These are phyloP conservation scores for Arthrobotrys sinensis DNA, from an alignment of 2,329 filamentous ascomycete genomes.

Conservation along the genomic window DNA sequence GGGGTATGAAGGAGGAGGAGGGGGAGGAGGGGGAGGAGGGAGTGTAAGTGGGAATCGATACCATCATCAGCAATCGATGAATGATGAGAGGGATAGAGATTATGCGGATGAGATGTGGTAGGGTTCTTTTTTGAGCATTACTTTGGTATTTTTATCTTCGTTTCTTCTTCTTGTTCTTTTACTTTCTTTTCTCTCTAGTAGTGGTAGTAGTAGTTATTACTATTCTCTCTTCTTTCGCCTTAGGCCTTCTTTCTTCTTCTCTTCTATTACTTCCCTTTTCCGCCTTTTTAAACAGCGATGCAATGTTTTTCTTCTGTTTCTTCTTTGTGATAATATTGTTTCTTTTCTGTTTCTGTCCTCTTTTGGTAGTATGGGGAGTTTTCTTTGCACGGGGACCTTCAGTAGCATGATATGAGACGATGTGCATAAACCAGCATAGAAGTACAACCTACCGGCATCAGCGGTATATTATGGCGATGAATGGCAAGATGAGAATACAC, in stretches of 20 bases:
- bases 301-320: constrained; percentile 1
- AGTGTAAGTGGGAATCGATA: constrained; percentile 53
- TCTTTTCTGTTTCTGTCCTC: constrained; percentile 4
- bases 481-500: constrained; percentile 18
- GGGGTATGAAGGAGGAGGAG: constrained; percentile 2
- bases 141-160: constrained; percentile 30
- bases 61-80: constrained; percentile 58
- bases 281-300: constrained; percentile 33
- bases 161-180: constrained; percentile 9
- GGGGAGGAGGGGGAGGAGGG: not conserved
- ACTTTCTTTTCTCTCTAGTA: not conserved
- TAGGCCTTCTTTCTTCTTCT: not conserved
- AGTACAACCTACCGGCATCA: constrained; percentile 29
- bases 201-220: no score
- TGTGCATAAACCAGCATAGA: constrained; percentile 38
- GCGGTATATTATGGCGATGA: constrained; percentile 1
- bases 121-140: constrained; percentile 12
- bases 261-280: not conserved
- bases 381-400: constrained; percentile 25
- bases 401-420: constrained; percentile 44
- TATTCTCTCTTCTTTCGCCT: not conserved
- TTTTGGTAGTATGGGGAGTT: constrained; percentile 52
- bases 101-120: constrained; percentile 63
- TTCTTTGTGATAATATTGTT: constrained; percentile 6
- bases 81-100: constrained; percentile 41